These are phyloP conservation scores for Odontarrhena argentea DNA, from an alignment of 345 rosid species.

Conservation along the genomic window DNA sequence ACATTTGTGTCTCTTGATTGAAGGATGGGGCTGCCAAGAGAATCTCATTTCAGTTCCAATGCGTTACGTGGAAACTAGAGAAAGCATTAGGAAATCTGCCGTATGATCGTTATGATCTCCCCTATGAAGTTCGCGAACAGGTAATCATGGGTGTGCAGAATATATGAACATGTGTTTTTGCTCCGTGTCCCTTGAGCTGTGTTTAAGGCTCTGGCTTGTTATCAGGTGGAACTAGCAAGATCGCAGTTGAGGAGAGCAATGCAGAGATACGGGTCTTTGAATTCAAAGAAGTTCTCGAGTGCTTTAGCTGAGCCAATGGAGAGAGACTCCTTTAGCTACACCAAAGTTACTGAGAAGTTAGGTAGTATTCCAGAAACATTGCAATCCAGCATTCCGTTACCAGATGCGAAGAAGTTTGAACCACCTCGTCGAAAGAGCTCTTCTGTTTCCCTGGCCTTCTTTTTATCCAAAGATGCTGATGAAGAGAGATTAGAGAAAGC, in stretches of 20 bases:
- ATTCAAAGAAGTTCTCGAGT: constrained; percentile 49
- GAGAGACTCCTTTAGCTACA: constrained; percentile 42
- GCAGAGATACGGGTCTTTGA: constrained; percentile 64
- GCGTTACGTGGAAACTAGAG: constrained; percentile 84
- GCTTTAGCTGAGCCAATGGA: constrained; percentile 54
- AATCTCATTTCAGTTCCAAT: constrained; percentile 72
- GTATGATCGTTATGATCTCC: constrained; percentile 67
- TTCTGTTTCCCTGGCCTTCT: constrained; percentile 42
- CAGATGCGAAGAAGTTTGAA: constrained; percentile 33
- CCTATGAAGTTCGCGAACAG: constrained; percentile 89
- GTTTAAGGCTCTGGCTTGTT: constrained; percentile 19
- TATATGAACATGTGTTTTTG: constrained; percentile 7
- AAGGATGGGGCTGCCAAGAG: constrained; percentile 78
- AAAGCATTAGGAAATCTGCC: constrained; percentile 71
- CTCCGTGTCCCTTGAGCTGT: not conserved
- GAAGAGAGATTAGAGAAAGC: constrained; percentile 42
- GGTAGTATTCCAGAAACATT: constrained; percentile 34
- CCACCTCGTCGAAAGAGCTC: constrained; percentile 42
- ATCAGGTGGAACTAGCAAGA: constrained; percentile 75
- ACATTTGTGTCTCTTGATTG: constrained; percentile 41
- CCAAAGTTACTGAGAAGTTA: constrained; percentile 40
- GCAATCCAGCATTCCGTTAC: constrained; percentile 10
- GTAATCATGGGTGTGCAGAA: constrained; percentile 34
- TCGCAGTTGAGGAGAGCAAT: constrained; percentile 76
- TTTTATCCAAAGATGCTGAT: constrained; percentile 44